Percentiles rank a stretch among this genome's conserved stretches.
phyloP scores from a whole-genome alignment of 345 rosid genomes.

The Boechera divaricarpa region DNA sequence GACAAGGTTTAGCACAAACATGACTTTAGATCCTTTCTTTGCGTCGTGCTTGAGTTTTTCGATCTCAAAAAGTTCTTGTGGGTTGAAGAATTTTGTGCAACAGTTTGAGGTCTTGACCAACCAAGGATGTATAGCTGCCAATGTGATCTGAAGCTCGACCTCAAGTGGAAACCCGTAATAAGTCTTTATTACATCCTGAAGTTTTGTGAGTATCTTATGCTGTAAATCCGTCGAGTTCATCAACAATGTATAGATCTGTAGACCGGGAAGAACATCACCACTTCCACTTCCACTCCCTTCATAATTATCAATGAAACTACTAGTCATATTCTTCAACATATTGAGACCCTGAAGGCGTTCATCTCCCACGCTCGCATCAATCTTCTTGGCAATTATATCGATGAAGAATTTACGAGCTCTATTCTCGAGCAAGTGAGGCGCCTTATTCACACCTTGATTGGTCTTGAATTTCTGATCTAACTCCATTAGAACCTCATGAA shows the following conservation, averaged over 20 bases:
- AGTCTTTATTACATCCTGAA: conserved; percentile 59
- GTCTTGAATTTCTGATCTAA: conserved; percentile 68
- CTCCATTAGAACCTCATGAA: conserved; percentile 68
- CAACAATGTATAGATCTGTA: conserved; percentile 85
- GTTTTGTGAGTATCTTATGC: conserved; percentile 61
- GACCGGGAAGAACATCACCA: conserved; percentile 79
- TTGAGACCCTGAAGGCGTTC: conserved; percentile 82
- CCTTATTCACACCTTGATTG: conserved; percentile 55
- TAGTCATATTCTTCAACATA: conserved; percentile 79
- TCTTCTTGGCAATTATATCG: conserved; percentile 79
- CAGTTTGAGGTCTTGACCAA: conserved; percentile 72
- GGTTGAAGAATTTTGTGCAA: conserved; percentile 60
- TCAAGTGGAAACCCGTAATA: conserved; percentile 78
- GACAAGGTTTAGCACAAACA: conserved; percentile 89
- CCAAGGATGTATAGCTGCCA: conserved; percentile 91
- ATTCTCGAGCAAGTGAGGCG: conserved; percentile 73
- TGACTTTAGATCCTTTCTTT: conserved; percentile 88
- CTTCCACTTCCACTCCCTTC: conserved; percentile 58
- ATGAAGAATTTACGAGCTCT: conserved; percentile 87
- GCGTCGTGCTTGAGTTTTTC: conserved; percentile 64
- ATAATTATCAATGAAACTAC: conserved; percentile 78
- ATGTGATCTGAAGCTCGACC: conserved; percentile 81
- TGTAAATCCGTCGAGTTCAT: conserved; percentile 86
- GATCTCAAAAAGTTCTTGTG: conserved; percentile 55
- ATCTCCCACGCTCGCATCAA: conserved; percentile 65